Percentiles rank a stretch among this genome's conserved stretches.
These are phyloP conservation scores for Litsea cubeba DNA, from an alignment of 164 flowering plant genomes.

Conservation along the genomic window DNA sequence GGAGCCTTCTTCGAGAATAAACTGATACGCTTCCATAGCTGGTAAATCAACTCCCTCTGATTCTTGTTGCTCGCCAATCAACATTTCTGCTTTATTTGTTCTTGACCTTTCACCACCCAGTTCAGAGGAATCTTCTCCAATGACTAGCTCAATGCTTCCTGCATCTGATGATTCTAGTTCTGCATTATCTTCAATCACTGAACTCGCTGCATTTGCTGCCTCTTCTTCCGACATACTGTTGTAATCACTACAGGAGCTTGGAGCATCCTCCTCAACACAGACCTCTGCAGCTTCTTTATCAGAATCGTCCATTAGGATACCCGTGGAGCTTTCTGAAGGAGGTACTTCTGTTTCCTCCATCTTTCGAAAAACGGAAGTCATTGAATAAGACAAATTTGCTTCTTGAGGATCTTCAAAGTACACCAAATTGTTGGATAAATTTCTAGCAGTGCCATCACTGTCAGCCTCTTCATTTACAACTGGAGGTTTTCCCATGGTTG, in stretches of 20 bases:
- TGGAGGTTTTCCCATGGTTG: neutral
- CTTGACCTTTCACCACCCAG: neutral
- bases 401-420: conserved; percentile 6
- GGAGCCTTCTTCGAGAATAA: neutral
- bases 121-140: neutral
- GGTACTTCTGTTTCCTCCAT: conserved; percentile 2
- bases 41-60: neutral
- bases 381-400: neutral
- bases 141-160: neutral
- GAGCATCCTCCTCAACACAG: neutral
- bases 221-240: neutral
- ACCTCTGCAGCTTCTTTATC: neutral
- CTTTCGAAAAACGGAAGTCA: neutral
- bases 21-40: neutral
- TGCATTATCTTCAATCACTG: neutral
- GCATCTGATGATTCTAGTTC: conserved; percentile 1
- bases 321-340: neutral
- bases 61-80: neutral
- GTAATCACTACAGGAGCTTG: neutral
- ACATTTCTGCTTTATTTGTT: neutral
- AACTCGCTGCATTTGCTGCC: neutral
- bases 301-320: conserved; percentile 1
- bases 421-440: neutral
- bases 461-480: conserved; percentile 4
- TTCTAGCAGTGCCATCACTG: neutral